Conservation (phyloP, 2,329 filamentous ascomycete species). For the Colletotrichum sojae region DNA sequence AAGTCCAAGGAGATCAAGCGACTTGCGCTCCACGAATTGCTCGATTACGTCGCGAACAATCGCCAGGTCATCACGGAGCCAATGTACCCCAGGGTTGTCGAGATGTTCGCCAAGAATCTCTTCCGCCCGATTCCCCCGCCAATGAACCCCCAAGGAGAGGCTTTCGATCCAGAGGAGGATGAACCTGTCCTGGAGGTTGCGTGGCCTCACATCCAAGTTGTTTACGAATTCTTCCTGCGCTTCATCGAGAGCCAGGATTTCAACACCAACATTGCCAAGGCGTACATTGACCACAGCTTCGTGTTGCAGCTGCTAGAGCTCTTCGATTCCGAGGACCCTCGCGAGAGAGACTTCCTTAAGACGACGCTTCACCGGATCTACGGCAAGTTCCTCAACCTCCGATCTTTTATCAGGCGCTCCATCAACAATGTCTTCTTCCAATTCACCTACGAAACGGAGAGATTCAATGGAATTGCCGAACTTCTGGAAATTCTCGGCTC, state of each 20-base stretch:
- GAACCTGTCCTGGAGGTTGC: conserved; percentile 98
- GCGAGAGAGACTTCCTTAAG: conserved; percentile 97
- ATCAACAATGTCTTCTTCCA: conserved; percentile 99
- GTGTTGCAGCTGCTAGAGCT: conserved; percentile 96
- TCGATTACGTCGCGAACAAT: conserved; percentile 99
- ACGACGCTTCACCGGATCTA: conserved; percentile 98
- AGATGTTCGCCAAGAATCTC: conserved; percentile 99
- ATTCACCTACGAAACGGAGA: conserved; percentile 98
- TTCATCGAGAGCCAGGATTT: conserved; percentile 99
- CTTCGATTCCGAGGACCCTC: conserved; percentile 97
- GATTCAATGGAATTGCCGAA: conserved; percentile 98
- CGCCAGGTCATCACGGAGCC: conserved; percentile 98
- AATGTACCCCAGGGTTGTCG: conserved; percentile 98
- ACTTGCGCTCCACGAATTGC: conserved; percentile 91
- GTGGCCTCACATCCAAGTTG: conserved; percentile 99
- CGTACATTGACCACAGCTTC: conserved; percentile 98
- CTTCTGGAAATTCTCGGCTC: conserved; percentile 96
- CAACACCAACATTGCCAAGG: conserved; percentile 99
- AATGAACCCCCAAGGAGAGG: conserved; percentile 97
- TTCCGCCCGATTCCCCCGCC: conserved; percentile 97
- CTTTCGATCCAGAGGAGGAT: conserved; percentile 98
- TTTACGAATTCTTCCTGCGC: conserved; percentile 98
- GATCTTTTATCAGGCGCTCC: conserved; percentile 96
- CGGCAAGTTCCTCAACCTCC: conserved; percentile 97
- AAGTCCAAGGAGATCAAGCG: conserved; percentile 99